Evolutionary conservation across 2,329 filamentous ascomycete genomes (phyloP).

Genomic region (Aspergillus sp.): DNA sequence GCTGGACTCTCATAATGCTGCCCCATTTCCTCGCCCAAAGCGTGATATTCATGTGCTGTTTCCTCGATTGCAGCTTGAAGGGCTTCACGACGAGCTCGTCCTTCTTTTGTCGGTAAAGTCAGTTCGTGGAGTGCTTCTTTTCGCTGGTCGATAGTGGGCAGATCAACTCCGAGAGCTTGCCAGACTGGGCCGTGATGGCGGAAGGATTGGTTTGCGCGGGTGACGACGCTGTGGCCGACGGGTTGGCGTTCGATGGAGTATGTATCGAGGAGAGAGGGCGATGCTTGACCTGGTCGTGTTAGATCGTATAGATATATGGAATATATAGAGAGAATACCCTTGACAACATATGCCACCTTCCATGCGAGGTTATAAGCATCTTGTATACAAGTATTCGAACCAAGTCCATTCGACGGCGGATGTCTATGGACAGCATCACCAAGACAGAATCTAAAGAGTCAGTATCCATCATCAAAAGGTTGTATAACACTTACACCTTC

Average conservation of each 20-base stretch:
- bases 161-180: constrained; percentile 43
- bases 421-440: constrained; percentile 57
- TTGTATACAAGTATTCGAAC: constrained; percentile 56
- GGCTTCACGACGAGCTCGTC: constrained; percentile 32
- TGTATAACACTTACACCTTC: constrained; percentile 34
- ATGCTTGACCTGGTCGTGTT: constrained; percentile 2
- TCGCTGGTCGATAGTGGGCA: constrained; percentile 36
- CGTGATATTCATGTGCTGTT: constrained; percentile 49
- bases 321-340: constrained; percentile 2
- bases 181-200: constrained; percentile 48
- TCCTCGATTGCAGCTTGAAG: constrained; percentile 40
- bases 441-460: constrained; percentile 43
- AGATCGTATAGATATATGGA: no score
- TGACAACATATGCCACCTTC: constrained; percentile 47
- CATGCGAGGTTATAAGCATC: constrained; percentile 54
- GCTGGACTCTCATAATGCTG: constrained; percentile 49
- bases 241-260: constrained; percentile 48
- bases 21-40: constrained; percentile 56
- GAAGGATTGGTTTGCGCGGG: constrained; percentile 54
- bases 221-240: constrained; percentile 46
- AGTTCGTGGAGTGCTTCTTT: constrained; percentile 38
- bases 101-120: constrained; percentile 31
- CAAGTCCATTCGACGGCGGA: constrained; percentile 54
- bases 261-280: constrained; percentile 35
- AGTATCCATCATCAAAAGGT: not conserved